A percentile compares a stretch with the other conserved stretches of the same genome.
These are phyloP conservation scores for sorghum (Sorghum bicolor) DNA, from an alignment of 176 grass and related monocot species.

Conservation along the genomic window Sorghum_bicolor_NCBIv3 NC_012875.2:54672501-54673000, in stretches of 20 bases:
- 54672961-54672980: background rate
- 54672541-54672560: background rate
- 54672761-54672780: background rate
- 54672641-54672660: background rate
- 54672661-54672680: background rate
- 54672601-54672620: background rate
- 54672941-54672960: background rate
- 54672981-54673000: background rate
- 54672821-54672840: background rate
- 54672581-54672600: conserved; percentile 11
- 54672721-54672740: background rate
- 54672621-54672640: background rate
- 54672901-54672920: background rate
- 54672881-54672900: background rate
- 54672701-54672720: background rate
- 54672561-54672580: background rate
- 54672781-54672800: background rate
- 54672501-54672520: too few relatives aligned
- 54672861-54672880: background rate
- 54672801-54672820: background rate
- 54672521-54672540: too few relatives aligned
- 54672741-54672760: background rate
- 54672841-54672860: background rate
- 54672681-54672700: conserved; percentile 9
- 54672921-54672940: background rate